Conservation (phyloP, 2,329 filamentous ascomycete genomes). For the Calonectria honghensis region DNA sequence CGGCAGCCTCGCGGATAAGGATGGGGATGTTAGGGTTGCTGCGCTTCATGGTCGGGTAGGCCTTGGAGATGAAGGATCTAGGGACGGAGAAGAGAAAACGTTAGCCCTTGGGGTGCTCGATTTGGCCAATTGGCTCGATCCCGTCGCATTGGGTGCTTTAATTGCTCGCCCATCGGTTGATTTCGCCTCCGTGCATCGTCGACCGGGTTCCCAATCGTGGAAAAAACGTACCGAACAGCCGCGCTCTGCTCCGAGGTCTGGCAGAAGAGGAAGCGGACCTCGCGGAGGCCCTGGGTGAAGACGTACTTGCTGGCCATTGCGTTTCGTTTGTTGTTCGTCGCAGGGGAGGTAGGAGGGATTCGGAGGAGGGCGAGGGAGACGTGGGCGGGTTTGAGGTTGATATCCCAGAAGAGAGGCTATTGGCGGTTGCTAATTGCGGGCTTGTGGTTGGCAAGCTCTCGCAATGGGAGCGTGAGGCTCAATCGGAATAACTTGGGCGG, state of each 20-base stretch:
- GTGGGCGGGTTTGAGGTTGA: constrained; percentile 18
- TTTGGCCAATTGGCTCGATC: constrained; percentile 44
- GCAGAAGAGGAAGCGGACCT: constrained; percentile 98
- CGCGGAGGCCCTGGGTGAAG: constrained; percentile 91
- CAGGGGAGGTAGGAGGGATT: neutral
- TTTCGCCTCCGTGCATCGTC: neutral
- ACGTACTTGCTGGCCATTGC: constrained; percentile 94
- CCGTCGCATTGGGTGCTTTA: neutral
- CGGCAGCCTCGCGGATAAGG: constrained; percentile 92
- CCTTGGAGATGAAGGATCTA: constrained; percentile 91
- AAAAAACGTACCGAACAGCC: constrained; percentile 82
- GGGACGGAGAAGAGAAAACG: constrained; percentile 35
- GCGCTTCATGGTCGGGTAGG: constrained; percentile 99
- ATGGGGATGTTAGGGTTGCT: constrained; percentile 97
- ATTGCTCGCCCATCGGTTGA: neutral
- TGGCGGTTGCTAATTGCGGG: constrained; percentile 53
- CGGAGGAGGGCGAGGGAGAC: constrained; percentile 12
- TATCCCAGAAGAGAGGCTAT: constrained; percentile 29
- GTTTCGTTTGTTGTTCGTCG: constrained; percentile 11
- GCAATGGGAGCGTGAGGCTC: constrained; percentile 43
- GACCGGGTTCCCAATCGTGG: constrained; percentile 24
- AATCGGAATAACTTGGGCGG: constrained; percentile 49
- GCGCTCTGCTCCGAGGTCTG: constrained; percentile 94
- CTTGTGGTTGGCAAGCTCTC: constrained; percentile 56
- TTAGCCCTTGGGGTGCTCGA: constrained; percentile 39